Conservation (phyloP, 768 basidiomycete genomes). For the Tylopilus intermedius region DNA sequence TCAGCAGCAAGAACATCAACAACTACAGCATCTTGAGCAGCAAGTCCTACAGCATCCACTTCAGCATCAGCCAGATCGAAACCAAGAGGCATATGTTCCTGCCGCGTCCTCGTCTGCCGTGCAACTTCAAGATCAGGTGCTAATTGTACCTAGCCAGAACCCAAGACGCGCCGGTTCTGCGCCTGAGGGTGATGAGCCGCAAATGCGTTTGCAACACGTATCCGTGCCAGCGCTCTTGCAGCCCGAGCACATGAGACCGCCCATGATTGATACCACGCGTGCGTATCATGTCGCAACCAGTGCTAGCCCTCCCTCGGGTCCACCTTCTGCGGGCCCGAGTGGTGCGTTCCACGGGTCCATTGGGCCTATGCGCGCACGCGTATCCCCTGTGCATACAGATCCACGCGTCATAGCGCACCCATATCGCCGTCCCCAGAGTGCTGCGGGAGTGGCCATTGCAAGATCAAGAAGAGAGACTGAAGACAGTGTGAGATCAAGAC, state of each 20-base stretch:
- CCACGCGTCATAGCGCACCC: constrained; percentile 23
- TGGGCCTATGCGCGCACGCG: constrained; percentile 27
- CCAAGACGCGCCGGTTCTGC: constrained; percentile 17
- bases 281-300: constrained; percentile 26
- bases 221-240: constrained; percentile 16
- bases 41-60: constrained; percentile 37
- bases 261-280: constrained; percentile 31
- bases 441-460: constrained; percentile 17
- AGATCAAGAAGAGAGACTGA: constrained; percentile 29
- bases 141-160: constrained; percentile 29
- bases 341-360: constrained; percentile 9
- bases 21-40: constrained; percentile 32
- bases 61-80: constrained; percentile 31
- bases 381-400: constrained; percentile 24
- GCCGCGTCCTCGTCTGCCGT: constrained; percentile 14
- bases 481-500: constrained; percentile 31
- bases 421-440: constrained; percentile 30
- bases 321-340: constrained; percentile 26
- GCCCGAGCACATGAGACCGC: constrained; percentile 32
- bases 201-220: constrained; percentile 23
- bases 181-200: constrained; percentile 24
- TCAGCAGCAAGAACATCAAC: constrained; percentile 25
- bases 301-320: constrained; percentile 28
- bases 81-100: constrained; percentile 21
- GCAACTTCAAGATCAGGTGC: constrained; percentile 26